Base-by-base conservation (phyloP, 2,329 filamentous ascomycete genomes). In the Sclerotiophoma versabilis region DNA sequence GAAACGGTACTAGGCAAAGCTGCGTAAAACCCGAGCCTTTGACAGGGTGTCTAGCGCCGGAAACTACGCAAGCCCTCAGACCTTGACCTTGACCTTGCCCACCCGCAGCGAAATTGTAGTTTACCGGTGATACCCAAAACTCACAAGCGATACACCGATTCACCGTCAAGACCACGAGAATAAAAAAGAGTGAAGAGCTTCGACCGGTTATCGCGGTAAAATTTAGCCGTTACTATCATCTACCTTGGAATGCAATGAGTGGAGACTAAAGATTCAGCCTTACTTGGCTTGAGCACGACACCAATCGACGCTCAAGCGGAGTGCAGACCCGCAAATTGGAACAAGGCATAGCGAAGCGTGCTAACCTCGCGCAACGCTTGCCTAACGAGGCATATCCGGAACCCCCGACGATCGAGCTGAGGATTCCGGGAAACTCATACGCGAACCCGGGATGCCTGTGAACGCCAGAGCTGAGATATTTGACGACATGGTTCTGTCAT, bases 361-460 rank as follows among this genome's bases (percentile, higher is more conserved):
- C 58, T 62, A 58, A 34, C 49, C 45, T 25, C 29, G 49, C 58
- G 62, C 57, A 58, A 51, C 41, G 56, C 58, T 58, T 62, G 9
- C 60, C 50, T 14, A 47, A 56, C 49, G 6, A 14, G 43, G 62
- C 20, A 48, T 29, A 15, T 36, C 47, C 47, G 38, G 44, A 30
- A 47, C 37, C 46, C 52, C 56, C 52, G 48, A 50, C 26, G 36
- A 49, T 32, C 48, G 42, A 46, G 43, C 32, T 55, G 48, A 54
- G 26, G 50, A 34, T 26, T 45, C 39, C 29, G n/a, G 34, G 51
- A 46, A 30, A 52, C 47, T 51, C 54, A 17, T 36, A 22, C 25
- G 43, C 46, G 56, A 58, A 25, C 22, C 46, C 50, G 57, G 57
- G 61, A 61, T 65, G 38, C 41, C 17, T 38, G 48, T 38, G 23